Base-by-base conservation (phyloP, 2,329 filamentous ascomycete species). In the Coniochaeta sp. region DNA sequence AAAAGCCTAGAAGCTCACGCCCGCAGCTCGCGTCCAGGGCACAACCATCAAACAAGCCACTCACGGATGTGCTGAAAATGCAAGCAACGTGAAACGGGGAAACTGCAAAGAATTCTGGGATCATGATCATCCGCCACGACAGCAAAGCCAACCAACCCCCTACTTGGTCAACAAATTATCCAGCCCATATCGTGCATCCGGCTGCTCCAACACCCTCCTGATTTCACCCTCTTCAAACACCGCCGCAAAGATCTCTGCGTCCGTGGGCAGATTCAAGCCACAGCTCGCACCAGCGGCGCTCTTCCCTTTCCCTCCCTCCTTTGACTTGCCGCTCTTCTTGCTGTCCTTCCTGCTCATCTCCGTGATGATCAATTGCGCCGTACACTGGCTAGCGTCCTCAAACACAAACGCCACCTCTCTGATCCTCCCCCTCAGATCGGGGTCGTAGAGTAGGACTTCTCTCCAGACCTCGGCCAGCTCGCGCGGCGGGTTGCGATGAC, bases 391-490 rank as follows among this genome's bases (percentile, higher is more conserved):
- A 4, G 76, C 72, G 61, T 87, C 82, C 64, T 88, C 85, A 63
- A 89, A 88, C 14, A 85, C 82, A 68, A 89, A 89, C 6, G 85
- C 79, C 34, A 88, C 81, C 64, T 83, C 81, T 58, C 77, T 71
- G 66, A 89, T 86, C 60, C 84, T 82, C 19, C 86, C 85, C 16
- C 81, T 77, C 40, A 89, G 79, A 60, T 87, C 84, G 0, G 82
- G 79, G 62, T 87, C 84, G 69, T 83, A 85, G 50, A 87, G 76
- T 50, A 88, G 77, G 12, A 87, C 76, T 63, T 89, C 85, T 54
- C 84, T 79, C 86, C 86, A 89, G 57, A 89, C 77, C 70, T 84
- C 80, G 36, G 85, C 85, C 59, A 89, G 75, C 70, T 88, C 85
- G 67, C 81, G 79, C 1, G 86, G 82, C 44, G 86, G 86, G 69